phyloP scores from a whole-genome alignment of 805 yeast genomes.

The Zygosaccharomyces bisporus region DNA sequence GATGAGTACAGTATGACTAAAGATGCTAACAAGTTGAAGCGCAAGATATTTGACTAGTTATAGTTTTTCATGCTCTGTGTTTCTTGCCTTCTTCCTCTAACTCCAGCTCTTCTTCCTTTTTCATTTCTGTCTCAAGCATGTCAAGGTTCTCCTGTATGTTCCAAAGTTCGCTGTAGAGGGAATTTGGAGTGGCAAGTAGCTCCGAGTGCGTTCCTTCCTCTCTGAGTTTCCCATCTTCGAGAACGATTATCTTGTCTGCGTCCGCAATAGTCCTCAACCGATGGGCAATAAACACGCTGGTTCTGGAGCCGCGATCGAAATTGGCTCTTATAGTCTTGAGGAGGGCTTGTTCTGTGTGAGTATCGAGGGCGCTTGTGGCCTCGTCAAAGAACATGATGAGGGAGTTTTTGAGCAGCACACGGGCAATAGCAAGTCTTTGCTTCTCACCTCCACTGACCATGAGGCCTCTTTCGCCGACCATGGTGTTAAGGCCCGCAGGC shows the following conservation, averaged over 20 bases:
- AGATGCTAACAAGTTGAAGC: neutral
- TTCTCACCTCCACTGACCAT: constrained; percentile 99
- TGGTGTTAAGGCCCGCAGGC: constrained; percentile 80
- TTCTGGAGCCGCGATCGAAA: constrained; percentile 54
- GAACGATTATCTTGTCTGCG: constrained; percentile 86
- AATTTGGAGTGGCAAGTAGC: constrained; percentile 49
- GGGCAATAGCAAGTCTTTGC: constrained; percentile 89
- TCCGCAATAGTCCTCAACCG: constrained; percentile 91
- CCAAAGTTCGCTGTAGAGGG: constrained; percentile 83
- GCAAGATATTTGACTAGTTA: neutral
- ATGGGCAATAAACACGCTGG: constrained; percentile 92
- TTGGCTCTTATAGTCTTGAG: constrained; percentile 68
- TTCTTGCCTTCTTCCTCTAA: constrained; percentile 1
- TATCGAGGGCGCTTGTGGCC: constrained; percentile 94
- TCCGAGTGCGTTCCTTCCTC: constrained; percentile 84
- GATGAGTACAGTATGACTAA: neutral
- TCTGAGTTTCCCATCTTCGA: constrained; percentile 69
- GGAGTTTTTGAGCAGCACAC: constrained; percentile 79
- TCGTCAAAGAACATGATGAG: constrained; percentile 95
- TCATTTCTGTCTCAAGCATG: constrained; percentile 39
- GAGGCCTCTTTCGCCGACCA: constrained; percentile 96
- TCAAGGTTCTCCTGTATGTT: constrained; percentile 81
- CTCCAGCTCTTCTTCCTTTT: constrained; percentile 23
- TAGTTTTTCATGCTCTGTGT: neutral
- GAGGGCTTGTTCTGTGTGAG: constrained; percentile 88